These are phyloP conservation scores for Salix udensis DNA, from an alignment of 345 rosid genomes.

Conservation along the genomic window DNA sequence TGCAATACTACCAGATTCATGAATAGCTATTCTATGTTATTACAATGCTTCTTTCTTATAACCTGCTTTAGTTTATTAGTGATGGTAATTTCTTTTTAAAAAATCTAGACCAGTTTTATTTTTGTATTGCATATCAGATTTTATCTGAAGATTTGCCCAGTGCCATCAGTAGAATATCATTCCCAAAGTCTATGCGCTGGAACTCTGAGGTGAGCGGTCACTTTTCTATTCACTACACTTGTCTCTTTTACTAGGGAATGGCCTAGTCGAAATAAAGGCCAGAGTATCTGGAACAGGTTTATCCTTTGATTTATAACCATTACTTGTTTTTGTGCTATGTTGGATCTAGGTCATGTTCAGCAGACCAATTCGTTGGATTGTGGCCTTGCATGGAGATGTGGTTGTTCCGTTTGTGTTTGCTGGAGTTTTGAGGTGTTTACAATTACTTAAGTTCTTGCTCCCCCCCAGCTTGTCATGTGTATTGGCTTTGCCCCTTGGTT, in stretches of 20 bases:
- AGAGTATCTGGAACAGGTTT: slow-evolving; percentile 1
- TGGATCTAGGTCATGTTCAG: slow-evolving; percentile 67
- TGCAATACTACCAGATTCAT: no score
- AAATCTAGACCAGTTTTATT: neutral
- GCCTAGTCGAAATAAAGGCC: neutral
- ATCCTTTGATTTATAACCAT: no score
- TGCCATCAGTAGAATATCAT: slow-evolving; percentile 66
- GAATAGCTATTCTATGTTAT: no score
- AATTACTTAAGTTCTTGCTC: slow-evolving; percentile 11
- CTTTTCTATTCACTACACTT: neutral
- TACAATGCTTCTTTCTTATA: no score
- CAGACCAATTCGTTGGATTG: slow-evolving; percentile 93
- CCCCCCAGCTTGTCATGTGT: neutral
- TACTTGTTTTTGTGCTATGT: slow-evolving; percentile 17
- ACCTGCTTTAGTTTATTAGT: no score
- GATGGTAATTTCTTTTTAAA: no score
- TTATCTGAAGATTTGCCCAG: slow-evolving; percentile 77
- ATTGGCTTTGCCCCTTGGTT: neutral
- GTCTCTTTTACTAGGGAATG: neutral
- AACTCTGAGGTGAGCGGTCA: slow-evolving; percentile 58
- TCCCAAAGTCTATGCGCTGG: slow-evolving; percentile 97
- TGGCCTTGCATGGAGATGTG: slow-evolving; percentile 83
- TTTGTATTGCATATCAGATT: slow-evolving; percentile 43
- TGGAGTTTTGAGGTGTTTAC: slow-evolving; percentile 69
- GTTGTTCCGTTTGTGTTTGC: slow-evolving; percentile 80